Evolutionary conservation across 805 yeast species (phyloP).

Genomic region (Debaryomyces maramus): DNA sequence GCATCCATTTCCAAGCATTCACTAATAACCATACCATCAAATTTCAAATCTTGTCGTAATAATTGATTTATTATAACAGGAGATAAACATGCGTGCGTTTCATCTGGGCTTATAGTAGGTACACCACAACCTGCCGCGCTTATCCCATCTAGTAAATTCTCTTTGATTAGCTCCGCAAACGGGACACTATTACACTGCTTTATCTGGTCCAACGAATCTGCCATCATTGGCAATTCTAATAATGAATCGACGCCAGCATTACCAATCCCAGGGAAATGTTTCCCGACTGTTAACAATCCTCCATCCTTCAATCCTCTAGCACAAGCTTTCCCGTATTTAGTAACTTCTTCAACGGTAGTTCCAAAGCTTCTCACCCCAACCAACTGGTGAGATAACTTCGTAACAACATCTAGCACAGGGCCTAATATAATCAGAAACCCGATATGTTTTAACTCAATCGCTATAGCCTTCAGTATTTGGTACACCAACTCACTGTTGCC

Average conservation of each 20-base stretch:
- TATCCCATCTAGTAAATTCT: constrained; percentile 50
- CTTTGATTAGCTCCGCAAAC: constrained; percentile 47
- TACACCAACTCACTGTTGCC: constrained; percentile 49
- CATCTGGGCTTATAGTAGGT: constrained; percentile 59
- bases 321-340: constrained; percentile 52
- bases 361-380: constrained; percentile 65
- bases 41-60: constrained; percentile 50
- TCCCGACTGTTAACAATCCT: constrained; percentile 55
- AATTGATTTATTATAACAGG: constrained; percentile 53
- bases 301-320: constrained; percentile 55
- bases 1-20: constrained; percentile 68
- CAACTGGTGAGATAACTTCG: constrained; percentile 54
- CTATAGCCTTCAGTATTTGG: constrained; percentile 54
- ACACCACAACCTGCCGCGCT: constrained; percentile 66
- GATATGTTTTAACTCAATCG: constrained; percentile 50
- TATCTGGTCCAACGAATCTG: constrained; percentile 54
- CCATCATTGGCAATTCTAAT: constrained; percentile 58
- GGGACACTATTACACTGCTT: constrained; percentile 52
- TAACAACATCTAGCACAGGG: constrained; percentile 62
- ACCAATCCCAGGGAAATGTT: constrained; percentile 69
- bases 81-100: constrained; percentile 61
- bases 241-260: constrained; percentile 58
- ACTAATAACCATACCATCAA: constrained; percentile 56
- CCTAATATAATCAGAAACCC: constrained; percentile 60
- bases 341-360: constrained; percentile 57